Evolutionary conservation across 805 yeast genomes (phyloP), one percentile per base, ranked within the genome.

Genomic region (Kodamaea neixiangensis): DNA sequence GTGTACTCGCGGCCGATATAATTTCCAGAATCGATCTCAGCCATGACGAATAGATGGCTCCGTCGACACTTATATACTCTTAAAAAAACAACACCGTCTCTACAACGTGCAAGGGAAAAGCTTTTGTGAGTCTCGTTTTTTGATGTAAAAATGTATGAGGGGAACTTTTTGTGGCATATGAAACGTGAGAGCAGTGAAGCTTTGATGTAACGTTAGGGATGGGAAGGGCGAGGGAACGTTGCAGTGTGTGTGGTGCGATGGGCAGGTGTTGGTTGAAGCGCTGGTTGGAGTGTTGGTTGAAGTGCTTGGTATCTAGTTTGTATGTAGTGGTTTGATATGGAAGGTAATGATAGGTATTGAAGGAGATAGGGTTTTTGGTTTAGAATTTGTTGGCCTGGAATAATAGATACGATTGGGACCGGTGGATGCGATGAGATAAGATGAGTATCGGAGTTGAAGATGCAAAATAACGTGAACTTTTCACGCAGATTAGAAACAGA

Each of bases 11-110:
- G 18, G 33, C 17, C 31, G 44, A 40, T 19, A 21, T 40, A 40
- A 19, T 40, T 19, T 5, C 44, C 44, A 40, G 44, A 40, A 40
- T 40, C 33, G 31, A 40, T 40, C 31, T 40, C 44, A 25, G 44
- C 44, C 44, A 40, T 40, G 44, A 14, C 33, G 29, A 40, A 15
- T 20, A 20, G 11, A 13, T 15, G 33, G 33, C 11, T 15, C 18
- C 11, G 33, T 40, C 33, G 33, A 15, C 7, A n/a, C 7, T 4
- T 40, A 40, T 40, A 40, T 40, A 40, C 14, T 10, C 18, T 19
- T 19, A 40, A 20, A 40, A 19, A 40, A 13, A 19, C 31, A 25
- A 25, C 31, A 25, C 31, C 31, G 31, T 25, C 31, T 5, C 11
- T 15, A 15, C 41, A 37, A 37, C 41, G 41, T 37, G 41, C 41